phyloP scores from a whole-genome alignment of 2,329 filamentous ascomycete species.

The Aspergillus quadrilineatus region DNA sequence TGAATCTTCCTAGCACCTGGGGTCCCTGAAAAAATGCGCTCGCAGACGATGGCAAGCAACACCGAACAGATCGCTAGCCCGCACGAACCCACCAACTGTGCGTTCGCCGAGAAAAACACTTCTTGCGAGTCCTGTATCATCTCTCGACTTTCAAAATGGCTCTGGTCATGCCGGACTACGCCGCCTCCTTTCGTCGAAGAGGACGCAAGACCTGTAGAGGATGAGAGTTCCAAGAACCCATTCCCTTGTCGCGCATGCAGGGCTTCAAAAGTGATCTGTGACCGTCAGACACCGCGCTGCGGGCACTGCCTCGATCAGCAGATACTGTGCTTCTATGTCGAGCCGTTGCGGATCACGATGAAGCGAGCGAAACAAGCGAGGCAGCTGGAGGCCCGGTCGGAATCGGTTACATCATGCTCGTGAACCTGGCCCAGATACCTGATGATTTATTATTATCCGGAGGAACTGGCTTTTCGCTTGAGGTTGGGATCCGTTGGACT shows the following conservation, averaged over 20 bases:
- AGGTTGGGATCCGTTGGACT: too few relatives aligned
- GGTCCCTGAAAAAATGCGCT: neutral
- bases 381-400: neutral
- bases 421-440: neutral
- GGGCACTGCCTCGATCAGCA: slow-evolving; percentile 34
- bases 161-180: slow-evolving; percentile 16
- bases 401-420: neutral
- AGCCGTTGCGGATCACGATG: slow-evolving; percentile 21
- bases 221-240: neutral
- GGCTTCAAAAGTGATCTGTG: slow-evolving; percentile 28
- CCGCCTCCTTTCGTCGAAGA: neutral
- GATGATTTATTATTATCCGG: too few relatives aligned
- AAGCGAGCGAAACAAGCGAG: slow-evolving; percentile 17
- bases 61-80: neutral
- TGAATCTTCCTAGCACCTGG: neutral
- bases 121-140: slow-evolving; percentile 12
- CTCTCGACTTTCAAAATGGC: slow-evolving; percentile 19
- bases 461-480: too few relatives aligned
- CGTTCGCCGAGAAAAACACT: slow-evolving; percentile 1
- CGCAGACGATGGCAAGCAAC: slow-evolving; percentile 7
- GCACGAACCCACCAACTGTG: slow-evolving; percentile 3
- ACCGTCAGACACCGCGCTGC: slow-evolving; percentile 31
- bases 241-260: slow-evolving; percentile 31
- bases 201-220: neutral
- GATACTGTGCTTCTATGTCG: slow-evolving; percentile 36